Conservation (phyloP, 345 rosid genomes). For the Lagerstroemia speciosa region DNA sequence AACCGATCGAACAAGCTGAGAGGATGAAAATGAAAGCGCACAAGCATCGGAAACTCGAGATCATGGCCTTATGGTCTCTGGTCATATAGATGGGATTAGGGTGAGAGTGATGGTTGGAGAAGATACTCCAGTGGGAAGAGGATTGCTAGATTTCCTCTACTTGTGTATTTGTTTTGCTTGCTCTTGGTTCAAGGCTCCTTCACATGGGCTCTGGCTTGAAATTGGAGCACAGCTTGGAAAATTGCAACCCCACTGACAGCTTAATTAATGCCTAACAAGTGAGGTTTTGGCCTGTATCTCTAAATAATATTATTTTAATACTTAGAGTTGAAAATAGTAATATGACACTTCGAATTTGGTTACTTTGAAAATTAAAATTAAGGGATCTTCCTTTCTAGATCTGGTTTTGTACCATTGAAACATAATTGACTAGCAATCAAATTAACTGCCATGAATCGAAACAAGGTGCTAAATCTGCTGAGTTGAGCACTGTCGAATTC, state of each 20-base stretch:
- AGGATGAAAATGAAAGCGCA: conserved; percentile 34
- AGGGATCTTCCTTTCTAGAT: too few relatives aligned
- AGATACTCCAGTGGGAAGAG: conserved; percentile 9
- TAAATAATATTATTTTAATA: not conserved
- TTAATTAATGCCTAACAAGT: not conserved
- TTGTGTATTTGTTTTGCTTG: not conserved
- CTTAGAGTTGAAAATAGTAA: too few relatives aligned
- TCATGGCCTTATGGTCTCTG: conserved; percentile 24
- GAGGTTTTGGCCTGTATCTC: not conserved
- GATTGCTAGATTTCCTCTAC: not conserved
- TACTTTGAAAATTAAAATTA: too few relatives aligned
- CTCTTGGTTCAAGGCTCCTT: conserved; percentile 14
- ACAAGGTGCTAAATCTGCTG: too few relatives aligned
- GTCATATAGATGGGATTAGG: conserved; percentile 28
- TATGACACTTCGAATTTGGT: too few relatives aligned
- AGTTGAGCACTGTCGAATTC: too few relatives aligned
- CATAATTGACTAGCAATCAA: too few relatives aligned
- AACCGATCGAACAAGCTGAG: conserved; percentile 43
- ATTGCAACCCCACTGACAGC: not conserved
- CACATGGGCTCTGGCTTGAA: conserved; percentile 19
- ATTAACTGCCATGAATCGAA: too few relatives aligned
- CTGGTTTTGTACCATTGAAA: too few relatives aligned
- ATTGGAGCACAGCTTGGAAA: conserved; percentile 3
- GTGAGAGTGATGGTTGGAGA: not conserved
- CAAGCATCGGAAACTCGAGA: conserved; percentile 43